A percentile compares a stretch with the other conserved stretches of the same genome.
phyloP scores from a whole-genome alignment of 139 green algal genomes.

The Chloropicon primus region DNA sequence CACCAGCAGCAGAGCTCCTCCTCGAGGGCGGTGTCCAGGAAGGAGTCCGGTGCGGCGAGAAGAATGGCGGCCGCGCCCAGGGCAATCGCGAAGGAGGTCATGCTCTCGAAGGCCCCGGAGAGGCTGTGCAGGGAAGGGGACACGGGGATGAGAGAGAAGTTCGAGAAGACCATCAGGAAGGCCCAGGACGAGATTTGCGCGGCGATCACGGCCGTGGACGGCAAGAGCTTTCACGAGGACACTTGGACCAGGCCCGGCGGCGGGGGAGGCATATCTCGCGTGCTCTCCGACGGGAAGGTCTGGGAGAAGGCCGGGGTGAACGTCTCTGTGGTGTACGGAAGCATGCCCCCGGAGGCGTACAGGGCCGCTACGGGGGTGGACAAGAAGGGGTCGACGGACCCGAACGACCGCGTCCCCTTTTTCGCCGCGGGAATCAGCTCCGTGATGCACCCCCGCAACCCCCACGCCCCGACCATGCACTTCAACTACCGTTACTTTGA shows the following conservation, averaged over 20 bases:
- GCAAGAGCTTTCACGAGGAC: slow-evolving; percentile 80
- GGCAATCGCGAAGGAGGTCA: background rate
- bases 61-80: background rate
- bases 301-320: slow-evolving; percentile 92
- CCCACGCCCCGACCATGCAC: slow-evolving; percentile 93
- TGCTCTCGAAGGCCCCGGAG: background rate
- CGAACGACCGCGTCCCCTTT: slow-evolving; percentile 72
- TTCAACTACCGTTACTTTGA: slow-evolving; percentile 99
- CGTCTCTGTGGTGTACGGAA: slow-evolving; percentile 92
- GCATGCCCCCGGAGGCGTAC: slow-evolving; percentile 95
- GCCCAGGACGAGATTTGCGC: slow-evolving; percentile 80
- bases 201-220: slow-evolving; percentile 81
- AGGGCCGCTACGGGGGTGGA: slow-evolving; percentile 46
- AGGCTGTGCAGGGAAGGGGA: background rate
- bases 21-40: background rate
- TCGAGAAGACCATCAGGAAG: slow-evolving; percentile 71
- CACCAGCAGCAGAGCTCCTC: background rate
- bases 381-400: slow-evolving; percentile 12
- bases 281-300: slow-evolving; percentile 82
- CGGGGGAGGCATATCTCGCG: slow-evolving; percentile 87
- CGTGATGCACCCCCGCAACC: slow-evolving; percentile 97
- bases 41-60: too few species aligned
- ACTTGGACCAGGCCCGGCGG: slow-evolving; percentile 73
- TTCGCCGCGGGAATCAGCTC: slow-evolving; percentile 92
- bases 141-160: slow-evolving; percentile 42